Base-by-base conservation (phyloP, 179 eudicot species). In the Pouteria campechiana region DNA sequence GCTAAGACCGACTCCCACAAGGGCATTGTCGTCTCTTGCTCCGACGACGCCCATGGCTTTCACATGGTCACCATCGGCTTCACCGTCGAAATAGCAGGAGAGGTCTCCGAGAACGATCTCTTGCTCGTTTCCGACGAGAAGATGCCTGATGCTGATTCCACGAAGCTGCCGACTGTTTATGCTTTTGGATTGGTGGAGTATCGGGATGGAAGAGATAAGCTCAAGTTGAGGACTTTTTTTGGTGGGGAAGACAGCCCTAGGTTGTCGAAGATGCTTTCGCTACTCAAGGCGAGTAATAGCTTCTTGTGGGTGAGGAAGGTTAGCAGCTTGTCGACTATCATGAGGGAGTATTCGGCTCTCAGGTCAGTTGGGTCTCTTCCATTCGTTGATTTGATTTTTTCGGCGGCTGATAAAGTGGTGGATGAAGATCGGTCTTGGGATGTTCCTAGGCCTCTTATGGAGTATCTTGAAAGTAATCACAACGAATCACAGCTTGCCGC, bases 321-420 rank as follows among this genome's bases (percentile, higher is more conserved):
- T 40, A 76, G 93, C 80, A 86, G 94, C 65, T 74, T 90, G 52
- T 90, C 98, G 32, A 90, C 98, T 37, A 90, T 86, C 61, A 60
- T 63, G 28, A 81, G 98, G 17, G 98, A 90, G 61, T 90, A 74
- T 63, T 81, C 86, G 43, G 98, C 82, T 48, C 53, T 90, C 63
- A 76, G 79, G 45, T 90, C 98, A 52, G 65, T 90, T 48, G 40
- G 61, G 60, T 65, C 64, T 48, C 89, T 79, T 39, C 90, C 90
- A 5, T 90, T 81, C 60, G 79, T 67, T 56, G 96, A 90, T 64
- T 61, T 90, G 57, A 79, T 90, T 61, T 69, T 90, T 60, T 50
- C 50, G 33, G 96, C 90, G 36, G 63, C 77, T 41, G 96, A 86
- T 38, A 51, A 47, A 61, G 48, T 55, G 22, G 58, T 37, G 56